phyloP scores from a whole-genome alignment of 2,329 filamentous ascomycete genomes.

The Pyricularia sp. region DNA sequence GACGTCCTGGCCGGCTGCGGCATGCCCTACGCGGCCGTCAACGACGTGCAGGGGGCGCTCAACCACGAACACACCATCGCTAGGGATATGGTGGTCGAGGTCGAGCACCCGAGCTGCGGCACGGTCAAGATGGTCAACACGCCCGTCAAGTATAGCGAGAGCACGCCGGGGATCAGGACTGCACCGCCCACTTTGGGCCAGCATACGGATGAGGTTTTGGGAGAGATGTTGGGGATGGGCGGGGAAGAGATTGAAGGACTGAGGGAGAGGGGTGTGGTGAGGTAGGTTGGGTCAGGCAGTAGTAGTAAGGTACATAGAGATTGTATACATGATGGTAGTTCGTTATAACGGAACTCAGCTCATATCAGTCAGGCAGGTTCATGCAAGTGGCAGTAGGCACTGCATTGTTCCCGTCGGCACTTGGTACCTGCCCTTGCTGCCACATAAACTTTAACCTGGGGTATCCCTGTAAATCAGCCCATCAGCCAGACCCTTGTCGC shows the following conservation, averaged over 20 bases:
- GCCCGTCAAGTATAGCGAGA: slow-evolving; percentile 85
- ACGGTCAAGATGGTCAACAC: slow-evolving; percentile 84
- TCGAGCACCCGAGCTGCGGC: slow-evolving; percentile 74
- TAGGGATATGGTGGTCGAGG: slow-evolving; percentile 77
- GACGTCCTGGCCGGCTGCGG: slow-evolving; percentile 77
- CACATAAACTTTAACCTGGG: background rate
- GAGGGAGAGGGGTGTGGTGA: slow-evolving; percentile 53
- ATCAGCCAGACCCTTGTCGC: background rate
- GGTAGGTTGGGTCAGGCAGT: slow-evolving; percentile 17
- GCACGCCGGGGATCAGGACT: slow-evolving; percentile 59
- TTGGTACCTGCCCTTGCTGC: background rate
- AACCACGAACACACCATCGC: slow-evolving; percentile 76
- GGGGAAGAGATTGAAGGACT: slow-evolving; percentile 46
- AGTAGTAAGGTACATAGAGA: too few species aligned
- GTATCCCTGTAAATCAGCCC: background rate
- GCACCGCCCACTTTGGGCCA: slow-evolving; percentile 77
- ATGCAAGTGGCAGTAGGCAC: too few species aligned
- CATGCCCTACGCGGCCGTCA: slow-evolving; percentile 85
- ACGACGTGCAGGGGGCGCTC: slow-evolving; percentile 76
- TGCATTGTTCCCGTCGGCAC: too few species aligned
- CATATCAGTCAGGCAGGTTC: too few species aligned
- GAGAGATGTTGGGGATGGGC: slow-evolving; percentile 46
- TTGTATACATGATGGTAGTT: too few species aligned
- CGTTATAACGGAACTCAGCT: too few species aligned
- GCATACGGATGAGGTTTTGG: slow-evolving; percentile 69